These are phyloP conservation scores for Blastobotrys proliferans DNA, from an alignment of 1,139 yeast genomes.

Conservation along the genomic window DNA sequence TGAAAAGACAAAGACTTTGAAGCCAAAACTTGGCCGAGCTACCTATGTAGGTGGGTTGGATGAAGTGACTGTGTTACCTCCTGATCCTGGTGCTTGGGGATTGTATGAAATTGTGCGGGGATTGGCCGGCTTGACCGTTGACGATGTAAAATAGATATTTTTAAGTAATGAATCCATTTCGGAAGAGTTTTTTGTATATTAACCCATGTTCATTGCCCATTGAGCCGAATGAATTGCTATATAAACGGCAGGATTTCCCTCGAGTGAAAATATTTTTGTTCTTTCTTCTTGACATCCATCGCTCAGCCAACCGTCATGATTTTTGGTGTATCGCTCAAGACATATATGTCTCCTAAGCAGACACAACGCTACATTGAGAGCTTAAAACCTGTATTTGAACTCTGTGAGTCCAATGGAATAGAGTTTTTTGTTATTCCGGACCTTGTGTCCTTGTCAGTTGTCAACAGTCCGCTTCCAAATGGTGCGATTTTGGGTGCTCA, in stretches of 20 bases:
- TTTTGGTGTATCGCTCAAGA: constrained; percentile 25
- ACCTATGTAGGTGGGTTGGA: constrained; percentile 42
- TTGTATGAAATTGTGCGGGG: constrained; percentile 32
- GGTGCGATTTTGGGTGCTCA: constrained; percentile 57
- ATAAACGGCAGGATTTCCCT: too few species aligned
- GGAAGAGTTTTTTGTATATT: too few species aligned
- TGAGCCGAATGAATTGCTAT: too few species aligned
- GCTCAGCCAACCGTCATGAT: constrained; percentile 12
- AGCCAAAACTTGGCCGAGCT: constrained; percentile 48
- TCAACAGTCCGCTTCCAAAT: constrained; percentile 12
- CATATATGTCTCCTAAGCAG: constrained; percentile 20
- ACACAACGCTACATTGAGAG: constrained; percentile 17
- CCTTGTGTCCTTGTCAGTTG: constrained; percentile 22
- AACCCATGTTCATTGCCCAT: too few species aligned
- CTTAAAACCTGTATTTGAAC: constrained; percentile 15
- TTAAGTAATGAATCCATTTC: too few species aligned
- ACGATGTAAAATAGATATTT: neutral
- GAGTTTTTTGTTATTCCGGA: constrained; percentile 28
- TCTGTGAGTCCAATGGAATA: constrained; percentile 15
- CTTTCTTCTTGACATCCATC: too few species aligned
- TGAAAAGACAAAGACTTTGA: constrained; percentile 41
- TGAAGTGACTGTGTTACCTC: constrained; percentile 39
- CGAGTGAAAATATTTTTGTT: too few species aligned
- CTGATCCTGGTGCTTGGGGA: constrained; percentile 48
- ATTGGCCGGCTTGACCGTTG: constrained; percentile 14